phyloP scores from a whole-genome alignment of 176 grass and related monocot species.

The Oropetium thomaeum region DNA sequence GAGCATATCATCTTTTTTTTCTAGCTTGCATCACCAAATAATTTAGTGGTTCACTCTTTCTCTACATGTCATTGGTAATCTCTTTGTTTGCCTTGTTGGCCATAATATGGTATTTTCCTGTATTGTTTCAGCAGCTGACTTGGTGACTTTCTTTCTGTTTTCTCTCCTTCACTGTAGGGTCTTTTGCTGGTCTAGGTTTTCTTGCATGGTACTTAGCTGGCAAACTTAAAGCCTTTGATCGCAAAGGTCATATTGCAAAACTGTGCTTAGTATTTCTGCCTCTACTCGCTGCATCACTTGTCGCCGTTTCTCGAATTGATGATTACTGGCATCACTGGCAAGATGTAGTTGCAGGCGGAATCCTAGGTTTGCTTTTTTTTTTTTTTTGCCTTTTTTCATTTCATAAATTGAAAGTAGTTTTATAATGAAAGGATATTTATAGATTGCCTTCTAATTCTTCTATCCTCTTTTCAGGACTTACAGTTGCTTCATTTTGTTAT shows the following conservation, averaged over 20 bases:
- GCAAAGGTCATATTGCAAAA: slow-evolving; percentile 52
- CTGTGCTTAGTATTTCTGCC: slow-evolving; percentile 57
- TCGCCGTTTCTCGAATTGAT: slow-evolving; percentile 56
- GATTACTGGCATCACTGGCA: slow-evolving; percentile 75
- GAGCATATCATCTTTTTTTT: not conserved
- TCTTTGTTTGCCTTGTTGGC: not conserved
- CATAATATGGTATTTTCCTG: not conserved
- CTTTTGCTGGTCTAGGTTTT: slow-evolving; percentile 59
- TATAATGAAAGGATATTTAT: not conserved
- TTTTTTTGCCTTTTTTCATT: slow-evolving; percentile 4
- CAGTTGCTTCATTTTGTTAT: slow-evolving; percentile 58
- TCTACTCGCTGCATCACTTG: slow-evolving; percentile 50
- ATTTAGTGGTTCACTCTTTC: not conserved
- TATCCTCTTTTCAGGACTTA: slow-evolving; percentile 42
- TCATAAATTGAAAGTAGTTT: not conserved
- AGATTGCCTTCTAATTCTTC: not conserved
- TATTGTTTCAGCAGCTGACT: not conserved
- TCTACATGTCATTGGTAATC: not conserved
- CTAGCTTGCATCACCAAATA: not conserved
- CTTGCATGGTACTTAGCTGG: slow-evolving; percentile 57
- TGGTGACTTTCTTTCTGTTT: slow-evolving; percentile 4
- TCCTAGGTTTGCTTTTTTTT: slow-evolving; percentile 32
- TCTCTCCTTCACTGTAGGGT: slow-evolving; percentile 35
- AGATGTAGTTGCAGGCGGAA: slow-evolving; percentile 56
- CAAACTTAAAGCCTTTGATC: slow-evolving; percentile 57